These are phyloP conservation scores for Picea abies DNA, from an alignment of 83 land plant species.

Conservation along the genomic window DNA sequence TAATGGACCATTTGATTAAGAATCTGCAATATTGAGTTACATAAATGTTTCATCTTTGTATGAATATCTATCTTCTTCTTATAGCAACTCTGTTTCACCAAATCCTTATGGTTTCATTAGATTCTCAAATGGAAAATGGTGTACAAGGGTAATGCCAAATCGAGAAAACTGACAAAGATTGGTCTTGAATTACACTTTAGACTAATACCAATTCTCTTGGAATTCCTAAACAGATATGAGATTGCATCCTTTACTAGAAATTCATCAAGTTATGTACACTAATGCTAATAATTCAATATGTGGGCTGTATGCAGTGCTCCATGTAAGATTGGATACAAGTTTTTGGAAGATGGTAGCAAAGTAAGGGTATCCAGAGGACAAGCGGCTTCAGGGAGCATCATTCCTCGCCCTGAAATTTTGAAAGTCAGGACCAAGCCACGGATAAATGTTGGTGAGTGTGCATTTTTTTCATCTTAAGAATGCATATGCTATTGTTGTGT, in stretches of 20 bases:
- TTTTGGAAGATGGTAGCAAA: slow-evolving; percentile 90
- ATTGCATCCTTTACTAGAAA: not conserved
- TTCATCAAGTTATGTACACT: not conserved
- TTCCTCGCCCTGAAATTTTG: slow-evolving; percentile 94
- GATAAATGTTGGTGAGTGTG: too few species aligned
- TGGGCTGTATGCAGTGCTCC: slow-evolving; percentile 59
- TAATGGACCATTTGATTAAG: not conserved
- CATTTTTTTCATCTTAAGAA: too few species aligned
- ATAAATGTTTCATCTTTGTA: not conserved
- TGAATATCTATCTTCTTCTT: not conserved
- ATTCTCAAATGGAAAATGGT: not conserved
- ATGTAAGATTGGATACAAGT: slow-evolving; percentile 68
- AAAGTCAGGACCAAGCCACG: slow-evolving; percentile 75
- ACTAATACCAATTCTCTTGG: not conserved
- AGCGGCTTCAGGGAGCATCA: slow-evolving; percentile 79
- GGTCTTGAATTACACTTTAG: not conserved
- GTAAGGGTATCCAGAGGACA: slow-evolving; percentile 85
- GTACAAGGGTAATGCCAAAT: not conserved
- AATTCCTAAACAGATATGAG: not conserved
- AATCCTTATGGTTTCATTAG: not conserved
- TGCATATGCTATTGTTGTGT: too few species aligned
- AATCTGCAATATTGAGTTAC: not conserved
- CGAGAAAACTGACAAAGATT: not conserved
- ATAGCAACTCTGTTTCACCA: not conserved
- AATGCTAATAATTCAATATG: not conserved